Evolutionary conservation across 768 basidiomycete genomes (phyloP).

Genomic region (Mycena vitilis): DNA sequence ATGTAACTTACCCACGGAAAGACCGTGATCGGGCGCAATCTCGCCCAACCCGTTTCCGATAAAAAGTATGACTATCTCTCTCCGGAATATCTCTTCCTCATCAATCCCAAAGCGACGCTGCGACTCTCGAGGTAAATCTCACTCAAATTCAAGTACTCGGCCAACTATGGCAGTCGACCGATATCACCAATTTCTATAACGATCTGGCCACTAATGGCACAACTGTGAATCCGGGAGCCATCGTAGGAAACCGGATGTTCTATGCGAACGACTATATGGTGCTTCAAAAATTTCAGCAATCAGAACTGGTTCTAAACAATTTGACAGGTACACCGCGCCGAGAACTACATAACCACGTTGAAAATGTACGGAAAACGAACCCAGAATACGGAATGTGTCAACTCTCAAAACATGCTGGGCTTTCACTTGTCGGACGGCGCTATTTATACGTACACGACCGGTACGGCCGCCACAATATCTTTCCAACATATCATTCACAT

Average conservation of each 20-base stretch:
- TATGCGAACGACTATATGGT: slow-evolving; percentile 64
- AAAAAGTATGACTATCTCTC: slow-evolving; percentile 30
- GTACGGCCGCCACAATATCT: background rate
- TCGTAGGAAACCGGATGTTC: slow-evolving; percentile 59
- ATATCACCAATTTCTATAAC: slow-evolving; percentile 43
- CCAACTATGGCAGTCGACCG: slow-evolving; percentile 49
- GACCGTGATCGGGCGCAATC: slow-evolving; percentile 58
- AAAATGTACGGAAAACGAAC: slow-evolving; percentile 61
- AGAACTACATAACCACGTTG: slow-evolving; percentile 55
- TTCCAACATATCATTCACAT: background rate
- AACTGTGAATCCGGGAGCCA: slow-evolving; percentile 52
- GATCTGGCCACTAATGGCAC: slow-evolving; percentile 40
- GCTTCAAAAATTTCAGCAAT: background rate
- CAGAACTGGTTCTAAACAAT: background rate
- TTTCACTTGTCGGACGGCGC: slow-evolving; percentile 66
- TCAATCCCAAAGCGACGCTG: slow-evolving; percentile 47
- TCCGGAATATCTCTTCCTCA: background rate
- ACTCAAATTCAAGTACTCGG: slow-evolving; percentile 54
- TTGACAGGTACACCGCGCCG: slow-evolving; percentile 57
- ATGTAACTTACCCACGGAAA: slow-evolving; percentile 36
- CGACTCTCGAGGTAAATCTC: slow-evolving; percentile 54
- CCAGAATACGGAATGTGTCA: slow-evolving; percentile 59
- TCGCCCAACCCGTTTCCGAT: slow-evolving; percentile 57
- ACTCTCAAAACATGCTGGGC: slow-evolving; percentile 57
- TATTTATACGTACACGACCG: slow-evolving; percentile 55